Conservation (phyloP, 2,329 filamentous ascomycete species). For the Pestalotiopsis sp. region DNA sequence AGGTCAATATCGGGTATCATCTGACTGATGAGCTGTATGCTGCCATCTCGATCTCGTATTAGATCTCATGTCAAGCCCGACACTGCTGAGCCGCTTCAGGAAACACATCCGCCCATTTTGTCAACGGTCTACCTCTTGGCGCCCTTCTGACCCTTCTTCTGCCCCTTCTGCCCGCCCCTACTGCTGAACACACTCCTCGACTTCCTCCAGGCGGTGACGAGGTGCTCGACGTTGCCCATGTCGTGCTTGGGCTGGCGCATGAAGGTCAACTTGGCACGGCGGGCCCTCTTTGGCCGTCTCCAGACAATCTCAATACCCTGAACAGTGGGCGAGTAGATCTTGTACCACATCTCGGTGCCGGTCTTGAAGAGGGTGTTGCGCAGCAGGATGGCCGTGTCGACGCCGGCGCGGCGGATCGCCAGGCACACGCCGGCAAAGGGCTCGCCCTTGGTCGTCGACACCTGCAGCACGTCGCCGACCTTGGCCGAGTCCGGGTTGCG, state of each 20-base stretch:
- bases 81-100: not conserved
- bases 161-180: constrained; percentile 16
- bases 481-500: constrained; percentile 78
- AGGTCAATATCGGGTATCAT: not conserved
- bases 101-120: not conserved
- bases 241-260: constrained; percentile 89
- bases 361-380: constrained; percentile 85
- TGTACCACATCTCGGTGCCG: constrained; percentile 96
- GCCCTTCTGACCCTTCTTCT: constrained; percentile 1
- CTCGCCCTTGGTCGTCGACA: constrained; percentile 79
- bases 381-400: constrained; percentile 86
- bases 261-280: constrained; percentile 86
- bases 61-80: not conserved
- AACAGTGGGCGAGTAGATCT: constrained; percentile 89
- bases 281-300: constrained; percentile 79
- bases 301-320: constrained; percentile 93
- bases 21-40: not conserved
- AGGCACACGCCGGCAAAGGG: constrained; percentile 89
- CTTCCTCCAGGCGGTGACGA: constrained; percentile 66
- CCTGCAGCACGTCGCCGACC: constrained; percentile 88
- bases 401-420: constrained; percentile 82
- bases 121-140: not conserved
- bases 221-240: constrained; percentile 80
- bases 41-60: not conserved
- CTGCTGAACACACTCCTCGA: constrained; percentile 41